These are phyloP conservation scores for Alternaria novae-zelandiae DNA, from an alignment of 2,329 filamentous ascomycete genomes.

Conservation along the genomic window DNA sequence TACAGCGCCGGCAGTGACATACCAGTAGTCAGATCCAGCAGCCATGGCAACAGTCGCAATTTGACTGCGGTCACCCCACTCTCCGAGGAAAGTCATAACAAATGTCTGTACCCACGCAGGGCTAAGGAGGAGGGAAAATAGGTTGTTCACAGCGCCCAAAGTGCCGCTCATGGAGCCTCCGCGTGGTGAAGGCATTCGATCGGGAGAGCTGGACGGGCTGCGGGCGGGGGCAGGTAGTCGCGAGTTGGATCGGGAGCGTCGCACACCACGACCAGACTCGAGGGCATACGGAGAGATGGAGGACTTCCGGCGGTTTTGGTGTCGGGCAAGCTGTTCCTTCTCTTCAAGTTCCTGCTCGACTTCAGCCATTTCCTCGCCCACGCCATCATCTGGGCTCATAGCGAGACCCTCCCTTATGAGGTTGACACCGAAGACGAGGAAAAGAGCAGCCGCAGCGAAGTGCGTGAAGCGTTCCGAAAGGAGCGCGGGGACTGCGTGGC, in stretches of 20 bases:
- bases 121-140: conserved; percentile 85
- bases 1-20: conserved; percentile 90
- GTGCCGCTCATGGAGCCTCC: conserved; percentile 62
- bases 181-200: conserved; percentile 52
- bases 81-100: conserved; percentile 97
- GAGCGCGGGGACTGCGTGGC: conserved; percentile 87
- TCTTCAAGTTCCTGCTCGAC: conserved; percentile 93
- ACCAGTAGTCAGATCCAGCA: conserved; percentile 98
- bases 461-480: conserved; percentile 92
- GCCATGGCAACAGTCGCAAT: conserved; percentile 99
- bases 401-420: conserved; percentile 84
- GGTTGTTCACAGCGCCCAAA: conserved; percentile 77
- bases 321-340: conserved; percentile 79
- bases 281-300: conserved; percentile 77
- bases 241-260: conserved; percentile 75
- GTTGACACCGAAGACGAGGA: conserved; percentile 86
- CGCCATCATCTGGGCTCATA: conserved; percentile 89
- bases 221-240: conserved; percentile 81
- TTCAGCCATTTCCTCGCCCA: conserved; percentile 96
- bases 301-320: conserved; percentile 67
- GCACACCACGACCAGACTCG: conserved; percentile 74
- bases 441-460: conserved; percentile 81
- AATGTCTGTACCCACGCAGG: conserved; percentile 99
- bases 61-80: conserved; percentile 97
- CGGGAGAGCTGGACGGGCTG: conserved; percentile 70